These are phyloP conservation scores for Suillus brevipes DNA, from an alignment of 768 basidiomycete species.

Conservation along the genomic window DNA sequence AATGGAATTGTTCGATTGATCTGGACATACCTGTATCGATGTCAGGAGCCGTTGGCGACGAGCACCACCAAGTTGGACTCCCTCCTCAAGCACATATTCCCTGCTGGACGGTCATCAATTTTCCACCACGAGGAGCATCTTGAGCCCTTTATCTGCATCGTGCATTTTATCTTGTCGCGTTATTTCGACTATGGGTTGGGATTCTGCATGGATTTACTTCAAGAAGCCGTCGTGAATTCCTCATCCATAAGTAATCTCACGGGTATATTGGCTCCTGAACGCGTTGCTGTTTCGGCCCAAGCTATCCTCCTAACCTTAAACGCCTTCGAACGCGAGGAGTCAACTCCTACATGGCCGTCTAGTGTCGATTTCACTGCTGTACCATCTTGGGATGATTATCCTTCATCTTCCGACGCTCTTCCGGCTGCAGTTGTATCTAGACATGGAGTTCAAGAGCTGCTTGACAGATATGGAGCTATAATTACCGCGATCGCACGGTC, in stretches of 20 bases:
- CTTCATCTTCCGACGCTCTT: conserved; percentile 63
- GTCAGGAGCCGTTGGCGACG: conserved; percentile 80
- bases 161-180: conserved; percentile 81
- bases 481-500: conserved; percentile 56
- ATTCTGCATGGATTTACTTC: conserved; percentile 76
- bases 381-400: conserved; percentile 62
- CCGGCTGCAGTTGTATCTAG: conserved; percentile 57
- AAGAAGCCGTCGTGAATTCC: conserved; percentile 56
- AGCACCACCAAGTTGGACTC: conserved; percentile 78
- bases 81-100: conserved; percentile 77
- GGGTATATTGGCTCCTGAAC: conserved; percentile 62
- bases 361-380: conserved; percentile 62
- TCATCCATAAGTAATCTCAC: conserved; percentile 38
- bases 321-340: conserved; percentile 68
- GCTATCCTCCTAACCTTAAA: conserved; percentile 75
- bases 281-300: conserved; percentile 71
- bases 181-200: conserved; percentile 86
- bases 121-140: conserved; percentile 73
- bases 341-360: conserved; percentile 77
- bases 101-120: conserved; percentile 59
- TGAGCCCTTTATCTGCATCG: conserved; percentile 73
- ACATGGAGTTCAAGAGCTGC: conserved; percentile 69
- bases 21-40: conserved; percentile 96
- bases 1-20: conserved; percentile 82
- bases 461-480: conserved; percentile 61